Base-by-base conservation (phyloP, 1,284 basidiomycete species). In the Termitomyces sp. region DNA sequence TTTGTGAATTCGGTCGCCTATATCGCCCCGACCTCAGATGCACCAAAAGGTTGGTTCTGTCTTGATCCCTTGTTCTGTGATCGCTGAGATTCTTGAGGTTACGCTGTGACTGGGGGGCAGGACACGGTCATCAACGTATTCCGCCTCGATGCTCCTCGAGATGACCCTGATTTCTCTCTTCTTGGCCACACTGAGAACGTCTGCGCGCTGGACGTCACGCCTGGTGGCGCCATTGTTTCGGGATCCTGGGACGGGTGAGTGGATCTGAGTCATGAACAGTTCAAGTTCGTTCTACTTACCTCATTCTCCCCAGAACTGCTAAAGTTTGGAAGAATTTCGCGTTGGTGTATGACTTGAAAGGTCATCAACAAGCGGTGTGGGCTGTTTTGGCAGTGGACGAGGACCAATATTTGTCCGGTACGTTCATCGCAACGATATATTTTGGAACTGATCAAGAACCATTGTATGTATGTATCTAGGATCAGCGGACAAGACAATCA, bases 161-260 rank as follows among this genome's bases (percentile, higher is more conserved):
- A 83, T 49, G 86, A 92, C 56, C 90, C 92, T 6, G 76, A 79
- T 59, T 91, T 85, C 70, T 81, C 84, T n/a, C 78, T 95, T 24
- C 66, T 93, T 45, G 97, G 95, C 31, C 97, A 99, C 69, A 80
- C 82, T 5, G 86, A 88, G 50, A 99, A 99, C 64, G 82, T 99
- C 13, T 99, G 96, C 68, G 79, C 93, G 24, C 74, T 99, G 55
- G 80, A 92, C 64, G 80, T 83, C 5, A 80, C 81, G 18, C 67
- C 79, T 10, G 76, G 78, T 51, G 90, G 91, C 5, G 76, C 81
- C 52, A 84, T 96, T 55, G 84, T 96, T 52, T 95, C 93, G n/a
- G 96, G 96, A 18, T 96, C 93, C 54, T 99, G 96, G 96, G 97
- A 99, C 72, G 88, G 80, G 93, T 93, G 64, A 70, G 86, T 70